Percentiles rank a stretch among this genome's conserved stretches.
These are phyloP conservation scores for Closterium sp. DNA, from an alignment of 139 green algal genomes.

Conservation along the genomic window DNA sequence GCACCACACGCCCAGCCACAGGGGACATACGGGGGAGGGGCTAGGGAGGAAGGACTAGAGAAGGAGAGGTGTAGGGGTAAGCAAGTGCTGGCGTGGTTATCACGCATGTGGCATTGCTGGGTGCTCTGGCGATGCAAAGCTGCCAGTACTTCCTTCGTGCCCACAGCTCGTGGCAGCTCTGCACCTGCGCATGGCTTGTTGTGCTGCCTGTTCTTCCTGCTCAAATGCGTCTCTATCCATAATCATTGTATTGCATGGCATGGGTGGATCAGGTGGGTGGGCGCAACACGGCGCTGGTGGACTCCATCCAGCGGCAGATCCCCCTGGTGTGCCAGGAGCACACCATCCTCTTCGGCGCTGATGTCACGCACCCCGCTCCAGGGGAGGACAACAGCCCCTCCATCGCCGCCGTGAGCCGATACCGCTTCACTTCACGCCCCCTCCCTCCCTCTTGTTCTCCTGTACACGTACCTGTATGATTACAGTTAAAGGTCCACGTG, in stretches of 20 bases:
- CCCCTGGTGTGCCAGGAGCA: slow-evolving; percentile 7
- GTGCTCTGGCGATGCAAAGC: background rate
- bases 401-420: slow-evolving; percentile 47
- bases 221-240: background rate
- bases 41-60: too few relatives aligned
- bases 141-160: background rate
- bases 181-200: background rate
- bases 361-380: slow-evolving; percentile 48
- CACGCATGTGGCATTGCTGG: too few relatives aligned
- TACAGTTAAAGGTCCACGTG: too few relatives aligned
- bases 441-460: background rate
- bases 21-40: background rate
- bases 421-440: background rate
- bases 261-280: slow-evolving; percentile 21
- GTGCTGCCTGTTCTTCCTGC: background rate
- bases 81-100: too few relatives aligned
- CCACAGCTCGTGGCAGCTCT: background rate
- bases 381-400: slow-evolving; percentile 38
- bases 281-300: slow-evolving; percentile 23
- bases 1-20: background rate
- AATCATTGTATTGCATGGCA: background rate
- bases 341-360: slow-evolving; percentile 52
- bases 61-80: too few relatives aligned
- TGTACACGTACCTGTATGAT: too few relatives aligned
- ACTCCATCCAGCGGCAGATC: background rate